phyloP scores from a whole-genome alignment of 257 asterid species.

The Penstemon newberryi region DNA sequence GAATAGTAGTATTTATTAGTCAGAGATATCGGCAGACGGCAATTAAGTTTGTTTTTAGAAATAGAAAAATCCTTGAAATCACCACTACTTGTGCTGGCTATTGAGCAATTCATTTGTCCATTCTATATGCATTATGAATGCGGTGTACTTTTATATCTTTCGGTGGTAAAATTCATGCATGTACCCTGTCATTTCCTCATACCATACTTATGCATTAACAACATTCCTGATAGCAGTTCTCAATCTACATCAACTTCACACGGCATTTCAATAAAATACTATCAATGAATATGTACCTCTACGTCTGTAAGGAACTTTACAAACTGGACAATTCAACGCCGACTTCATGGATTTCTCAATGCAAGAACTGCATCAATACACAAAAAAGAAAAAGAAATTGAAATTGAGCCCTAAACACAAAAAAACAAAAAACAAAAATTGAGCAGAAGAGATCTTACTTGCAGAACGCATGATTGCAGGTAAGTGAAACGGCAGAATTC shows the following conservation, averaged over 20 bases:
- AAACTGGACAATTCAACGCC: constrained; percentile 76
- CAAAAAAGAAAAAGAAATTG: not conserved
- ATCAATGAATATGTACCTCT: constrained; percentile 55
- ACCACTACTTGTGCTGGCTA: too few species aligned
- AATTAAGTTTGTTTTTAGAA: too few species aligned
- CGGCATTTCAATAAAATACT: not conserved
- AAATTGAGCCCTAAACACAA: not conserved
- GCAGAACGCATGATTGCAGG: constrained; percentile 97
- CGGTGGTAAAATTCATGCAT: too few species aligned
- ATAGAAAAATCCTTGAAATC: too few species aligned
- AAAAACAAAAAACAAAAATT: not conserved
- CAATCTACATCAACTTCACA: not conserved
- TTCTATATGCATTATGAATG: too few species aligned
- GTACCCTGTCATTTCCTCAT: too few species aligned
- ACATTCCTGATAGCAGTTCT: too few species aligned
- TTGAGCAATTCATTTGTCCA: too few species aligned
- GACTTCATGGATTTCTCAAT: constrained; percentile 81
- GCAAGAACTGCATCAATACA: constrained; percentile 54
- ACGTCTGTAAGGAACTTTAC: constrained; percentile 85
- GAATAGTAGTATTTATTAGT: too few species aligned
- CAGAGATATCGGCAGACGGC: too few species aligned
- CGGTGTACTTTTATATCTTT: too few species aligned
- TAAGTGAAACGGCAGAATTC: constrained; percentile 74
- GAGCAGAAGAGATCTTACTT: constrained; percentile 46
- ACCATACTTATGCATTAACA: too few species aligned